Percentiles rank a stretch among this genome's conserved stretches.
Evolutionary conservation across 2,329 filamentous ascomycete species (phyloP).

Genomic region (Monascus ruber): DNA sequence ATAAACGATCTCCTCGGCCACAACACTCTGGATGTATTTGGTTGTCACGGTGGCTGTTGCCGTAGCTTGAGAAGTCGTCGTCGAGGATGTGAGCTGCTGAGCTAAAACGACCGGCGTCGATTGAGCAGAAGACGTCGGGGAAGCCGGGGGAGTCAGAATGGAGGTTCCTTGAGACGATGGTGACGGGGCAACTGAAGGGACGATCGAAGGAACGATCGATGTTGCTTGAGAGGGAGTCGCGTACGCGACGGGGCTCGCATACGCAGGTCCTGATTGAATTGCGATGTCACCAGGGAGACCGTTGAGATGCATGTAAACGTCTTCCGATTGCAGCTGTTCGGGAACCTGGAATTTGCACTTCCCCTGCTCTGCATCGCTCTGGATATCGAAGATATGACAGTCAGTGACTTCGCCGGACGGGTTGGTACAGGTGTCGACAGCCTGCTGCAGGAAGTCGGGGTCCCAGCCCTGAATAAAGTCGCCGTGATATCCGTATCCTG

Average conservation of each 20-base stretch:
- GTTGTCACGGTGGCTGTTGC: conserved; percentile 15
- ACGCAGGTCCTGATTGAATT: conserved; percentile 36
- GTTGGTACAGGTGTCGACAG: conserved; percentile 66
- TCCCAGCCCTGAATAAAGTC: conserved; percentile 79
- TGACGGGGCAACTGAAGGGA: background rate
- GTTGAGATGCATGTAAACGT: conserved; percentile 45
- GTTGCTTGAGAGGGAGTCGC: conserved; percentile 2
- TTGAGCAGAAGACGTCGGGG: background rate
- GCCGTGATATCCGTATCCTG: conserved; percentile 63
- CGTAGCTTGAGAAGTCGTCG: conserved; percentile 6
- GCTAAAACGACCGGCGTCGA: background rate
- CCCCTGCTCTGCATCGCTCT: conserved; percentile 42
- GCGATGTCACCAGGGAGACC: conserved; percentile 55
- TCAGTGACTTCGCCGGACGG: conserved; percentile 56
- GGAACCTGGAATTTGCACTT: conserved; percentile 56
- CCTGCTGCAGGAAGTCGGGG: conserved; percentile 53
- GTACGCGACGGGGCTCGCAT: conserved; percentile 18
- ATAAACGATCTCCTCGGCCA: conserved; percentile 19
- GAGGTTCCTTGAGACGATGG: conserved; percentile 3
- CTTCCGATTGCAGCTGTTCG: conserved; percentile 43
- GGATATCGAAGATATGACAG: conserved; percentile 64
- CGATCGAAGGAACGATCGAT: conserved; percentile 1
- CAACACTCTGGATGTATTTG: conserved; percentile 10
- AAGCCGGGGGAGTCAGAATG: conserved; percentile 2
- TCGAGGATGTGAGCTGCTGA: background rate